A percentile compares a stretch with the other conserved stretches of the same genome.
These are phyloP conservation scores for Penicillium goetzii DNA, from an alignment of 495 filamentous ascomycete species.

Conservation along the genomic window DNA sequence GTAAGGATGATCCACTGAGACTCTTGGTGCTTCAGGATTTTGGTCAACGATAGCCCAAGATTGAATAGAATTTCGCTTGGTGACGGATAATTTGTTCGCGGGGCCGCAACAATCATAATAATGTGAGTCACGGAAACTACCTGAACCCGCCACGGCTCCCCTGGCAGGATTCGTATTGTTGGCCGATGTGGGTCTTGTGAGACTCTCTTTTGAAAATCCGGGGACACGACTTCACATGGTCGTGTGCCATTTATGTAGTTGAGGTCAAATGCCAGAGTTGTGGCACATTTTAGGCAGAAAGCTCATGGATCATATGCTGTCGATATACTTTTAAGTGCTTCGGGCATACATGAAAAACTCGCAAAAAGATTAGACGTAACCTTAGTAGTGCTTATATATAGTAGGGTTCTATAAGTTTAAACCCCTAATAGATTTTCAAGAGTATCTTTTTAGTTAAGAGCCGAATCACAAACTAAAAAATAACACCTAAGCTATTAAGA, in stretches of 20 bases:
- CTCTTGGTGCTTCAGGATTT: neutral
- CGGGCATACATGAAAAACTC: too few species aligned
- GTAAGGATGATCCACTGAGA: neutral
- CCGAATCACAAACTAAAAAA: too few species aligned
- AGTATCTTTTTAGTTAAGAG: too few species aligned
- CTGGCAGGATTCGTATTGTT: conserved; percentile 68
- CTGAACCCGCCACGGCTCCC: neutral
- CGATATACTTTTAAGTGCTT: too few species aligned
- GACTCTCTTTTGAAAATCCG: neutral
- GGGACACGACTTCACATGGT: neutral
- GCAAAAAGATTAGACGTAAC: too few species aligned
- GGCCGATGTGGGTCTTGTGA: neutral
- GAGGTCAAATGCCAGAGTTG: neutral
- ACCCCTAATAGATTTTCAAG: too few species aligned
- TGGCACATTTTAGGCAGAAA: neutral
- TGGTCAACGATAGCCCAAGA: neutral
- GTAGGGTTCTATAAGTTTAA: too few species aligned
- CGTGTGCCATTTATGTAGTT: neutral
- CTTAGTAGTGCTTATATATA: too few species aligned
- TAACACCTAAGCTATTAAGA: too few species aligned
- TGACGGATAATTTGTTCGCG: conserved; percentile 3
- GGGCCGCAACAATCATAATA: neutral
- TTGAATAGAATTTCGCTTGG: neutral
- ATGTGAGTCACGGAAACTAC: conserved; percentile 10
- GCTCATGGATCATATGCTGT: too few species aligned